Evolutionary conservation across 2,329 filamentous ascomycete genomes (phyloP), one percentile per base, ranked within the genome.

Genomic region (Aspergillus niger): DNA sequence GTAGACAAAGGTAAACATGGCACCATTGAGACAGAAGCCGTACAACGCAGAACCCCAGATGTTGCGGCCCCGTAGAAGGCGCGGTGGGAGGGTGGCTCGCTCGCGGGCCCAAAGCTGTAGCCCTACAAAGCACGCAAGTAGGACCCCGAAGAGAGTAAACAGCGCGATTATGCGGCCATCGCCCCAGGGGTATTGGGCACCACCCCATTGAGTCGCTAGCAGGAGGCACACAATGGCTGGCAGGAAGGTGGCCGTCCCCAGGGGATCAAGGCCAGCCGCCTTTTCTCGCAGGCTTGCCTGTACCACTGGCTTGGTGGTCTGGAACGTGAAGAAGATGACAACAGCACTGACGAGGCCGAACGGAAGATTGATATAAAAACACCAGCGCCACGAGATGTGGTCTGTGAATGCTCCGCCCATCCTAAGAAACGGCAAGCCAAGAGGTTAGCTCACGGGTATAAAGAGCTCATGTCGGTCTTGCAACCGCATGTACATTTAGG

Each of bases 201-300:
- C 85, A 8, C 83, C 85, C 82, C 83, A 86, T 65, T 86, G 81
- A 49, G 86, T 75, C 4, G 82, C 83, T 3, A 87, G 76, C 5
- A 86, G 71, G 5, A 86, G 74, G 64, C 80, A 84, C 59, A 85
- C 67, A 52, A 86, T 77, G 47, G 79, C 77, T 1, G 83, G 80
- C 43, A 85, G 75, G 66, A 86, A 78, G 60, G 83, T 70, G 17
- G 70, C 69, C 1, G 79, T 77, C 26, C 84, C 83, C 8, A 77
- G 43, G 10, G 82, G 70, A 66, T 86, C 84, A 10, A 60, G 55
- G 32, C 44, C 47, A 36, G 13, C 32, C 32, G 11, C 32, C 10
- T 36, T 36, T 3, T 36, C 11, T 4, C 32, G 11, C 11, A 36
- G 11, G 32, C 32, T 15, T 15, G 11, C 11, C 32, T 5, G 32